Evolutionary conservation across 1,284 basidiomycete species (phyloP).

Genomic region (Anthracocystis setariae): DNA sequence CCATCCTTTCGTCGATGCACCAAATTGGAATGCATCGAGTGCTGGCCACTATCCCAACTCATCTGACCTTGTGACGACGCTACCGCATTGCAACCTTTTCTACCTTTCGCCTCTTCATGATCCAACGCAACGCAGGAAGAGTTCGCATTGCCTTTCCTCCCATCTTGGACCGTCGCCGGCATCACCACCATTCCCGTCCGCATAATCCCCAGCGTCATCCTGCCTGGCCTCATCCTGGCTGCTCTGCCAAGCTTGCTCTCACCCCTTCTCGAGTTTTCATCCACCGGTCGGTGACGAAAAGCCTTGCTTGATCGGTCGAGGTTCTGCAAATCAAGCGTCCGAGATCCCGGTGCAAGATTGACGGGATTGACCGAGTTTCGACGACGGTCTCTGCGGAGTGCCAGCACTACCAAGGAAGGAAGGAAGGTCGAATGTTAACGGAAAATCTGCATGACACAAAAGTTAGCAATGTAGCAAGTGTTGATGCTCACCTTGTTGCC

Average conservation of each 20-base stretch:
- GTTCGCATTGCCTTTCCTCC: too few relatives aligned
- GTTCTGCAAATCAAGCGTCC: too few relatives aligned
- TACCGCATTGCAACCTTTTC: too few relatives aligned
- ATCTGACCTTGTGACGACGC: neutral
- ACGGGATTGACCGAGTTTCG: neutral
- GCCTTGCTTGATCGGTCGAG: neutral
- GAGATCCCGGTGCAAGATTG: neutral
- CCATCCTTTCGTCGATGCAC: neutral
- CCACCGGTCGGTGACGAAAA: neutral
- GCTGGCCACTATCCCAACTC: slow-evolving; percentile 22
- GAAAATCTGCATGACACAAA: neutral
- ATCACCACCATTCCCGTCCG: neutral
- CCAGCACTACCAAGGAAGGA: slow-evolving; percentile 13
- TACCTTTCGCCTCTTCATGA: too few relatives aligned
- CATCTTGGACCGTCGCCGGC: neutral
- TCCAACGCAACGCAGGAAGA: too few relatives aligned
- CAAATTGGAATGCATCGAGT: slow-evolving; percentile 17
- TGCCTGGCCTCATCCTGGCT: slow-evolving; percentile 13
- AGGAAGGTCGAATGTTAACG: neutral
- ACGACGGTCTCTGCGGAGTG: slow-evolving; percentile 9
- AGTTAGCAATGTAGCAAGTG: neutral
- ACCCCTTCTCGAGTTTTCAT: slow-evolving; percentile 19
- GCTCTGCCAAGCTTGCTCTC: slow-evolving; percentile 30
- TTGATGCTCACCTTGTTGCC: slow-evolving; percentile 14
- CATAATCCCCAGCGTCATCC: slow-evolving; percentile 17